Evolutionary conservation across 164 flowering plant genomes (phyloP).

Genomic region (Vitis cinerea): DNA sequence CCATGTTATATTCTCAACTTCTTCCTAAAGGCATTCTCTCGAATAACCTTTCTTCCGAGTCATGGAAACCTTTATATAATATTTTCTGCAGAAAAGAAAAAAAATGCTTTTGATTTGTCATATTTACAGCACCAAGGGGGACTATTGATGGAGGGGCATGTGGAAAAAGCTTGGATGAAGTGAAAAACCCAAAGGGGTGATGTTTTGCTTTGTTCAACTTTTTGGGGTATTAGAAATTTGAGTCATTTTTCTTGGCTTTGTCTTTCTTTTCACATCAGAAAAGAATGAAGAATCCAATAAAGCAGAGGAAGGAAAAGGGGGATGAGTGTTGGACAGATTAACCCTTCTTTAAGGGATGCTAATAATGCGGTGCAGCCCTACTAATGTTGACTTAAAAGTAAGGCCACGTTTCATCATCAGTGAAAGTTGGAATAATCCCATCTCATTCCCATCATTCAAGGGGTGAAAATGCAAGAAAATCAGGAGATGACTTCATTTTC

Average conservation of each 20-base stretch:
- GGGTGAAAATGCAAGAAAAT: no score
- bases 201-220: conserved; percentile 5
- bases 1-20: conserved; percentile 17
- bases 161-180: no score
- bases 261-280: conserved; percentile 16
- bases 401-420: background rate
- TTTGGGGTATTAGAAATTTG: background rate
- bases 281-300: conserved; percentile 23
- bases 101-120: no score
- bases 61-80: background rate
- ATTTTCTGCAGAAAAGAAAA: background rate
- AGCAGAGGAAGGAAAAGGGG: conserved; percentile 8
- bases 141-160: no score
- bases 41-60: conserved; percentile 3
- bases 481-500: no score
- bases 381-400: background rate
- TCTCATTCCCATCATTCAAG: no score
- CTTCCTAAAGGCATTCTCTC: conserved; percentile 17
- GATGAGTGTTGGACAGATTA: conserved; percentile 13
- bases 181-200: background rate
- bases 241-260: background rate
- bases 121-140: background rate
- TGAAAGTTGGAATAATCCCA: no score
- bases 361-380: background rate
- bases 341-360: conserved; percentile 11